These are phyloP conservation scores for Dactylellina cionopaga DNA, from an alignment of 2,329 filamentous ascomycete genomes.

Conservation along the genomic window DNA sequence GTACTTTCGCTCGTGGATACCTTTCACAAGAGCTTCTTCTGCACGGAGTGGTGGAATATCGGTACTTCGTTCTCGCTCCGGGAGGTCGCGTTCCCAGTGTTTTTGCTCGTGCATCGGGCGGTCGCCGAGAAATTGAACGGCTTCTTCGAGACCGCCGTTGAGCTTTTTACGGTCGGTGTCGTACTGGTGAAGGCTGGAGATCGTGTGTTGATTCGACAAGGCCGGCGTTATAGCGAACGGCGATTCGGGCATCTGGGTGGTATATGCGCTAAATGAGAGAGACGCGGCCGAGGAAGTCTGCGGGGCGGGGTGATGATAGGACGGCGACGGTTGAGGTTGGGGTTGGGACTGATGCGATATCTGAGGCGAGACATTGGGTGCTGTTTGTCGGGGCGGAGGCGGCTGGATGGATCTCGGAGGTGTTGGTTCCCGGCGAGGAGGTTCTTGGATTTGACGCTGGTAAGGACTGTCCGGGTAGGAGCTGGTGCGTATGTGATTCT, in stretches of 20 bases:
- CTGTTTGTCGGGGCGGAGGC: slow-evolving; percentile 12
- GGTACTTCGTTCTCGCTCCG: slow-evolving; percentile 41
- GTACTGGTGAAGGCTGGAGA: slow-evolving; percentile 59
- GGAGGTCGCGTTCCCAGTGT: slow-evolving; percentile 37
- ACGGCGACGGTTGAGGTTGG: slow-evolving; percentile 50
- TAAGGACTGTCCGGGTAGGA: slow-evolving; percentile 44
- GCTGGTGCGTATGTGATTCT: slow-evolving; percentile 37
- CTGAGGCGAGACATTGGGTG: slow-evolving; percentile 38
- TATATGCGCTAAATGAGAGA: slow-evolving; percentile 56
- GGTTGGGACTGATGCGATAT: slow-evolving; percentile 28
- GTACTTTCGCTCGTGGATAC: slow-evolving; percentile 46
- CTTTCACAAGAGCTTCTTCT: slow-evolving; percentile 46
- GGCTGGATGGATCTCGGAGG: slow-evolving; percentile 25
- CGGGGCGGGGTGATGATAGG: slow-evolving; percentile 54
- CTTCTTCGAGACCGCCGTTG: slow-evolving; percentile 63
- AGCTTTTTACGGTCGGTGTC: slow-evolving; percentile 59
- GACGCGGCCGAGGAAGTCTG: slow-evolving; percentile 53
- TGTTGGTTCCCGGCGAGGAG: slow-evolving; percentile 35
- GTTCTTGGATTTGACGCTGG: slow-evolving; percentile 38
- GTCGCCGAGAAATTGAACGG: slow-evolving; percentile 63
- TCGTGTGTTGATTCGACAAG: slow-evolving; percentile 59
- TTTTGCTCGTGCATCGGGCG: slow-evolving; percentile 21
- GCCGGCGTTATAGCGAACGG: slow-evolving; percentile 56
- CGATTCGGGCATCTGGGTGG: slow-evolving; percentile 56
- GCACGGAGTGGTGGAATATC: slow-evolving; percentile 53